These are phyloP conservation scores for Ophiosphaerella narmari DNA, from an alignment of 2,329 filamentous ascomycete species.

Conservation along the genomic window DNA sequence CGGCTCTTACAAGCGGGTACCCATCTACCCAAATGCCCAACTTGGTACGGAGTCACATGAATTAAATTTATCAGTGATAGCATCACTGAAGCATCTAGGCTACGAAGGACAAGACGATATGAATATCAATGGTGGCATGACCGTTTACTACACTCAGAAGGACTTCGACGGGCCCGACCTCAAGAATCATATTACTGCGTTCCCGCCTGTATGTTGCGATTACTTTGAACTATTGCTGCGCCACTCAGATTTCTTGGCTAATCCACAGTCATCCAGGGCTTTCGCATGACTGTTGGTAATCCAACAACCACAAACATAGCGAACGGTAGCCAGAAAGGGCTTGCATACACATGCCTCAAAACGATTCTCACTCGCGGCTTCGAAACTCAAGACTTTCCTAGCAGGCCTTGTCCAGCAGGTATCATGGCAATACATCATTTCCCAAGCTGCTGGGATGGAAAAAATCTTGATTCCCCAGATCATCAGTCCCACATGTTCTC, in stretches of 20 bases:
- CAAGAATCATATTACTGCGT: slow-evolving; percentile 27
- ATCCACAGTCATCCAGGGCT: slow-evolving; percentile 20
- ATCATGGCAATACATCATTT: slow-evolving; percentile 32
- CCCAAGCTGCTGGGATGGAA: slow-evolving; percentile 52
- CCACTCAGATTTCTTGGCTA: neutral
- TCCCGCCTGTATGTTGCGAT: slow-evolving; percentile 23
- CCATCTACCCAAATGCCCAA: slow-evolving; percentile 31
- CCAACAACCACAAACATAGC: slow-evolving; percentile 27
- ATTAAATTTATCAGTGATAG: neutral
- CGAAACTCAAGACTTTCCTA: slow-evolving; percentile 24
- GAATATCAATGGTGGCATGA: slow-evolving; percentile 40
- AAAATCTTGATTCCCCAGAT: slow-evolving; percentile 56
- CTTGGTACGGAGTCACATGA: slow-evolving; percentile 10
- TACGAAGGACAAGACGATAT: slow-evolving; percentile 20
- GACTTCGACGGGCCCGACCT: slow-evolving; percentile 40
- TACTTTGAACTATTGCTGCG: neutral
- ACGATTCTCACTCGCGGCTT: slow-evolving; percentile 44
- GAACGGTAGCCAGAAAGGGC: slow-evolving; percentile 5
- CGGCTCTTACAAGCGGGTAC: slow-evolving; percentile 34
- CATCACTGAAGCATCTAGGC: slow-evolving; percentile 2
- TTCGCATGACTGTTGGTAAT: slow-evolving; percentile 40
- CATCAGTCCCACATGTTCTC: slow-evolving; percentile 57
- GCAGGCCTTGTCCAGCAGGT: slow-evolving; percentile 24
- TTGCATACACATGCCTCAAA: slow-evolving; percentile 40
- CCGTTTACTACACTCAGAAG: slow-evolving; percentile 39